Evolutionary conservation across 495 filamentous ascomycete species (phyloP).

Genomic region (Aspergillus steynii): DNA sequence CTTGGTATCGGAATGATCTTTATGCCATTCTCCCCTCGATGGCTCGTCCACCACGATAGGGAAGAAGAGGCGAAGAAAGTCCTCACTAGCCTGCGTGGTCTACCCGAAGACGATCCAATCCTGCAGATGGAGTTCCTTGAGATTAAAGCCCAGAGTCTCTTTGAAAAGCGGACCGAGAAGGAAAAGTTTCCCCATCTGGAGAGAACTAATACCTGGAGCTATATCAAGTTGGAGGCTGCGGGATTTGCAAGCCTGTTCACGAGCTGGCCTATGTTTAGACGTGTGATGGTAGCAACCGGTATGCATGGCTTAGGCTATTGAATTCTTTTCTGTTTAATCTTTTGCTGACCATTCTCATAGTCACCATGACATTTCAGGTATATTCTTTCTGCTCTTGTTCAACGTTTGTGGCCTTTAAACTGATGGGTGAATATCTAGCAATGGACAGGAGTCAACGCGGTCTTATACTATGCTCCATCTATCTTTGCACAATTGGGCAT

Average conservation of each 20-base stretch:
- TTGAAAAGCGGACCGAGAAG: constrained; percentile 68
- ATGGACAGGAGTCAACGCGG: constrained; percentile 56
- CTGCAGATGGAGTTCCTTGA: constrained; percentile 77
- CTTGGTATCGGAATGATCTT: constrained; percentile 64
- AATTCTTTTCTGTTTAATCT: not conserved
- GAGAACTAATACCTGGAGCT: constrained; percentile 52
- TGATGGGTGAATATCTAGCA: not conserved
- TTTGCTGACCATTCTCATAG: not conserved
- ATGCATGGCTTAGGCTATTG: constrained; percentile 46
- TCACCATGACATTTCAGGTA: constrained; percentile 8
- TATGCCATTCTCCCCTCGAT: constrained; percentile 73
- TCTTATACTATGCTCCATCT: constrained; percentile 66
- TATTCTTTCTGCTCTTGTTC: not conserved
- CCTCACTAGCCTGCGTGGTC: constrained; percentile 58
- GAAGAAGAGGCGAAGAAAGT: constrained; percentile 63
- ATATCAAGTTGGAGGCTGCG: constrained; percentile 65
- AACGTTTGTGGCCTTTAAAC: not conserved
- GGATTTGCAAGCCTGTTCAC: constrained; percentile 65
- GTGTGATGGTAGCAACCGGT: constrained; percentile 30
- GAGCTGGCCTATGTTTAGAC: constrained; percentile 6
- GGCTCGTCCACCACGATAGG: constrained; percentile 65
- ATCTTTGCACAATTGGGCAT: constrained; percentile 68
- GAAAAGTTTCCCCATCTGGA: constrained; percentile 68
- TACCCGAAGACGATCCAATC: constrained; percentile 27
- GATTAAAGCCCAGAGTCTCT: constrained; percentile 73